Conservation (phyloP, 1,284 basidiomycete genomes). For the Cryptococcus maquisensis region DNA sequence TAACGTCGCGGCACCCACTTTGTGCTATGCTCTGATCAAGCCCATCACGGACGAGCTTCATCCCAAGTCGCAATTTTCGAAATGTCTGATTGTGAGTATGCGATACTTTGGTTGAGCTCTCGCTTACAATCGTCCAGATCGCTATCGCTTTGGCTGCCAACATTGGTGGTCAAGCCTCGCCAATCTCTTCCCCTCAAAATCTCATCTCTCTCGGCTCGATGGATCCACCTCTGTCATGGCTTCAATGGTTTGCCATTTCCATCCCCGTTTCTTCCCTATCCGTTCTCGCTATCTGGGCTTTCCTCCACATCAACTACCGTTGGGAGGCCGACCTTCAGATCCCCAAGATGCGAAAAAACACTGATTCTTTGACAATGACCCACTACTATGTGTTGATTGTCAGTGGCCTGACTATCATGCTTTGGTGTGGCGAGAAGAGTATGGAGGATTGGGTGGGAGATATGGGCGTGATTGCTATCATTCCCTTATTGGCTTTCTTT, state of each 20-base stretch:
- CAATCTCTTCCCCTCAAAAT: constrained; percentile 91
- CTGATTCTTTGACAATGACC: constrained; percentile 71
- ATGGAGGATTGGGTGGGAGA: constrained; percentile 80
- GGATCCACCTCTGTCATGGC: constrained; percentile 84
- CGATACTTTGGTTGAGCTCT: background rate
- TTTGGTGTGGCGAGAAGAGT: constrained; percentile 87
- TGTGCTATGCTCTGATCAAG: constrained; percentile 97
- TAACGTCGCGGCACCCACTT: constrained; percentile 94
- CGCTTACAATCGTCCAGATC: constrained; percentile 55
- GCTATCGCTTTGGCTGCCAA: constrained; percentile 96
- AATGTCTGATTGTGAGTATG: constrained; percentile 76
- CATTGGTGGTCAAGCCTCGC: constrained; percentile 95
- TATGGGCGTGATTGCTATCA: constrained; percentile 95
- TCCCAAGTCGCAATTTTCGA: constrained; percentile 78
- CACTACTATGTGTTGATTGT: constrained; percentile 90
- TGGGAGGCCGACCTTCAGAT: constrained; percentile 79
- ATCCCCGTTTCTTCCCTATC: constrained; percentile 84
- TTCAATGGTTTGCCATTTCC: constrained; percentile 89
- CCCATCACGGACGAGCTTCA: constrained; percentile 92
- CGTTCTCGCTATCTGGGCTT: constrained; percentile 83
- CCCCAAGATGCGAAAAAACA: constrained; percentile 72
- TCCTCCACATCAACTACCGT: constrained; percentile 82
- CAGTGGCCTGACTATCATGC: constrained; percentile 75
- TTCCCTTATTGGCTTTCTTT: constrained; percentile 93
- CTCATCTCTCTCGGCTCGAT: constrained; percentile 86